Evolutionary conservation across 2,329 filamentous ascomycete genomes (phyloP).

Genomic region (Colletotrichum costaricense): DNA sequence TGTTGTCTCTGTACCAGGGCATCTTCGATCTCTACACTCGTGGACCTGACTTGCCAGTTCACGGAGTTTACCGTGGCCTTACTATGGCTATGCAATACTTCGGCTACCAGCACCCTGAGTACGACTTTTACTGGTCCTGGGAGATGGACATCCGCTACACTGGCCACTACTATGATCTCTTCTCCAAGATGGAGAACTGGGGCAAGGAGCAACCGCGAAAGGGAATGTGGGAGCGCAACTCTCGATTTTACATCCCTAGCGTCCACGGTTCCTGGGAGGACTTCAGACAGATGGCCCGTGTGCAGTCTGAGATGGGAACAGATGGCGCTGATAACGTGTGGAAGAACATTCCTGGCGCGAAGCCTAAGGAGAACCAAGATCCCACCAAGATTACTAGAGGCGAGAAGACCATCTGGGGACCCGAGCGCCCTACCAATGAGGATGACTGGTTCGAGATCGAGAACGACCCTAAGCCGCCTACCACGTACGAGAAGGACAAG

Average conservation of each 20-base stretch:
- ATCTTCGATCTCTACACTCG: slow-evolving; percentile 80
- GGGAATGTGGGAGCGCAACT: slow-evolving; percentile 83
- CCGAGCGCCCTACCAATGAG: slow-evolving; percentile 74
- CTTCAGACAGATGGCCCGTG: slow-evolving; percentile 80
- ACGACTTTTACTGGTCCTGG: slow-evolving; percentile 94
- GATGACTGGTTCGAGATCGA: slow-evolving; percentile 79
- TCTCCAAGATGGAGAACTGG: slow-evolving; percentile 77
- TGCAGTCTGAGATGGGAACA: slow-evolving; percentile 78
- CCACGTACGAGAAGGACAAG: slow-evolving; percentile 79
- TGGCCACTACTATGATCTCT: slow-evolving; percentile 83
- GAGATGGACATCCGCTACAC: slow-evolving; percentile 94
- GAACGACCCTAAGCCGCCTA: slow-evolving; percentile 79
- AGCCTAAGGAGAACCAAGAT: slow-evolving; percentile 45
- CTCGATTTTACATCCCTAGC: slow-evolving; percentile 80
- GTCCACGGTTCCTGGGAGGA: slow-evolving; percentile 85
- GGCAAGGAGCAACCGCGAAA: slow-evolving; percentile 80
- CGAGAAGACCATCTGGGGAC: slow-evolving; percentile 85
- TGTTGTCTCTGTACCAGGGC: slow-evolving; percentile 89
- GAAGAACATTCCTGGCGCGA: slow-evolving; percentile 60
- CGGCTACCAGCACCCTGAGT: slow-evolving; percentile 87
- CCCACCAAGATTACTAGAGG: slow-evolving; percentile 44
- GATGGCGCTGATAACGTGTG: slow-evolving; percentile 75
- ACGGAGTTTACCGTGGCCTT: slow-evolving; percentile 91
- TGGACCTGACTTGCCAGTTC: slow-evolving; percentile 78
- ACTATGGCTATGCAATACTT: slow-evolving; percentile 98